A percentile compares a stretch with the other conserved stretches of the same genome.
These are phyloP conservation scores for Pseudozyma pruni DNA, from an alignment of 1,284 basidiomycete genomes.

Conservation along the genomic window DNA sequence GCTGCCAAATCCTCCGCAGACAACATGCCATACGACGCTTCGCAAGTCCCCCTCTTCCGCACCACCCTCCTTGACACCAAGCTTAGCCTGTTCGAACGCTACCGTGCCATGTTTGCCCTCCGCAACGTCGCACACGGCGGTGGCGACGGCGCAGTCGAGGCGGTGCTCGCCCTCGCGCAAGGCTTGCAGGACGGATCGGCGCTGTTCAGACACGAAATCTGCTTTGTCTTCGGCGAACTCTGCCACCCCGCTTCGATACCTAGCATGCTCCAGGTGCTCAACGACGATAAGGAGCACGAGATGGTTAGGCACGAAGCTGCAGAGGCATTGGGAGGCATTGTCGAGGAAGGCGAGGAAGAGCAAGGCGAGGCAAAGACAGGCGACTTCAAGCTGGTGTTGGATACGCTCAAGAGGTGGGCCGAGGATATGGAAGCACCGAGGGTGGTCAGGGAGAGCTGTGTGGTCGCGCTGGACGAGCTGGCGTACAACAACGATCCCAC, in stretches of 20 bases:
- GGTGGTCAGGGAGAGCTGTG: conserved; percentile 94
- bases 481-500: conserved; percentile 67
- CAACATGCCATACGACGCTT: conserved; percentile 57
- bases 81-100: conserved; percentile 87
- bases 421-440: conserved; percentile 79
- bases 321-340: conserved; percentile 95
- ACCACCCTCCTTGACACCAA: conserved; percentile 76
- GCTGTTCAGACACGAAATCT: conserved; percentile 59
- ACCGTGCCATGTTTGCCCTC: conserved; percentile 97
- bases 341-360: conserved; percentile 75
- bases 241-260: conserved; percentile 89
- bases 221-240: conserved; percentile 91
- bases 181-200: conserved; percentile 75
- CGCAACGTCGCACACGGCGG: conserved; percentile 70
- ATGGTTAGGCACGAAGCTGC: conserved; percentile 99
- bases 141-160: conserved; percentile 68
- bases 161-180: conserved; percentile 88
- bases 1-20: conserved; percentile 28
- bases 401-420: conserved; percentile 87
- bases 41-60: conserved; percentile 73
- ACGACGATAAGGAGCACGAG: conserved; percentile 81
- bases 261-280: conserved; percentile 81
- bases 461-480: conserved; percentile 84
- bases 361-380: conserved; percentile 48
- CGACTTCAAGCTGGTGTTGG: conserved; percentile 74